phyloP scores from a whole-genome alignment of 1,284 basidiomycete genomes.

The Ganoderma meredithae region DNA sequence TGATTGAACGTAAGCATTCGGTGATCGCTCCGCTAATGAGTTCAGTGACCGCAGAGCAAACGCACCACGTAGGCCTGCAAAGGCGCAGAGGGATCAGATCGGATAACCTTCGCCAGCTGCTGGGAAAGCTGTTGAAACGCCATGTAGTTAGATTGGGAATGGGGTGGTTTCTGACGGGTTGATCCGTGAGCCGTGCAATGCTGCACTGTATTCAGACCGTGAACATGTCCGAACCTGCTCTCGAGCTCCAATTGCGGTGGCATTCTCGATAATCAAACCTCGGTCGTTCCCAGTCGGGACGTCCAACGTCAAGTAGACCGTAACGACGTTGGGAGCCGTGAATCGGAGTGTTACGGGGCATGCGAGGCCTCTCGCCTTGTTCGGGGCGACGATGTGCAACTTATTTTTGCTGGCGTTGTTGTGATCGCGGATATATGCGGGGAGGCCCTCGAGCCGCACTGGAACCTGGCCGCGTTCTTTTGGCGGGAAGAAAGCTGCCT shows the following conservation, averaged over 20 bases:
- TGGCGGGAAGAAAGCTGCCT: slow-evolving; percentile 52
- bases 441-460: slow-evolving; percentile 52
- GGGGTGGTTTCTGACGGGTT: slow-evolving; percentile 60
- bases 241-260: slow-evolving; percentile 70
- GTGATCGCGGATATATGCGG: slow-evolving; percentile 59
- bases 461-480: slow-evolving; percentile 44
- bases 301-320: slow-evolving; percentile 61
- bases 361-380: slow-evolving; percentile 30
- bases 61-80: slow-evolving; percentile 57
- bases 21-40: slow-evolving; percentile 12
- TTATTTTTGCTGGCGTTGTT: slow-evolving; percentile 52
- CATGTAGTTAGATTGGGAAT: slow-evolving; percentile 70
- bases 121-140: slow-evolving; percentile 72
- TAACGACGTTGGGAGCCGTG: slow-evolving; percentile 65
- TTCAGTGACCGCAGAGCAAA: neutral
- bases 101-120: slow-evolving; percentile 64
- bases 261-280: slow-evolving; percentile 60
- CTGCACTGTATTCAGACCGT: neutral
- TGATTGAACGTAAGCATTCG: slow-evolving; percentile 36
- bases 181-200: slow-evolving; percentile 14
- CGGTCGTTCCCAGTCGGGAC: slow-evolving; percentile 40
- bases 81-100: slow-evolving; percentile 57
- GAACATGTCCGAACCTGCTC: slow-evolving; percentile 57
- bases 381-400: slow-evolving; percentile 56
- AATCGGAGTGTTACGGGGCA: slow-evolving; percentile 57